These are phyloP conservation scores for Xylariaceae sp. DNA, from an alignment of 2,329 filamentous ascomycete species.

Conservation along the genomic window DNA sequence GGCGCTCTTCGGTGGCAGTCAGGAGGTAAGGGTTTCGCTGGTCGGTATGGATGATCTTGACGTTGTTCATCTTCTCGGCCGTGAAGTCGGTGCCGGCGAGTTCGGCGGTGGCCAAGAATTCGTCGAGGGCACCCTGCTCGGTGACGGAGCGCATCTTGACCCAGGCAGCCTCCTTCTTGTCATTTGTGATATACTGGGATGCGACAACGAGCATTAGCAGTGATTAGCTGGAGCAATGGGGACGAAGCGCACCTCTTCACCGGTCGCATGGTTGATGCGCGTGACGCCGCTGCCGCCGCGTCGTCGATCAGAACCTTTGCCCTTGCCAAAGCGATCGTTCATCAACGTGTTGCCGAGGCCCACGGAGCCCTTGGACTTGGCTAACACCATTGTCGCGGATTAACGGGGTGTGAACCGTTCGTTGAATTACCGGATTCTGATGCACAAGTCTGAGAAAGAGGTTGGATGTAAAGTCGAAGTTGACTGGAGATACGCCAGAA, in stretches of 20 bases:
- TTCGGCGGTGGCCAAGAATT: constrained; percentile 93
- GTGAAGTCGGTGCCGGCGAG: constrained; percentile 98
- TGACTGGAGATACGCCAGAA: neutral
- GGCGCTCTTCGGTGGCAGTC: constrained; percentile 76
- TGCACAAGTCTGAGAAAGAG: neutral
- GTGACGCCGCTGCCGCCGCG: constrained; percentile 49
- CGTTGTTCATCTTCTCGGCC: constrained; percentile 96
- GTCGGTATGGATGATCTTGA: constrained; percentile 96
- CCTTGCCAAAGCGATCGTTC: constrained; percentile 97
- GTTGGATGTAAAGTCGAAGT: neutral
- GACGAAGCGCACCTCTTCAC: constrained; percentile 57
- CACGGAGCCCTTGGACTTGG: constrained; percentile 93
- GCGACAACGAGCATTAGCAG: constrained; percentile 3
- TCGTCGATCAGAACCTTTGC: constrained; percentile 78
- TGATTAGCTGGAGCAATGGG: neutral
- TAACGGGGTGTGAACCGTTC: neutral
- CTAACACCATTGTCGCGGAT: constrained; percentile 47
- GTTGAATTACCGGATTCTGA: neutral
- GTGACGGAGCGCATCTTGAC: constrained; percentile 99
- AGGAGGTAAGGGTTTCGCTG: constrained; percentile 94
- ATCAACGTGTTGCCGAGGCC: constrained; percentile 96
- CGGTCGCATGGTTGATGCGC: constrained; percentile 71
- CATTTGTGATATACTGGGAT: constrained; percentile 80
- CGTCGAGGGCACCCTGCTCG: constrained; percentile 91
- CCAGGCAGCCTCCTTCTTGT: constrained; percentile 86